Evolutionary conservation across 139 green algal species (phyloP).

Genomic region (Monoraphidium neglectum): DNA sequence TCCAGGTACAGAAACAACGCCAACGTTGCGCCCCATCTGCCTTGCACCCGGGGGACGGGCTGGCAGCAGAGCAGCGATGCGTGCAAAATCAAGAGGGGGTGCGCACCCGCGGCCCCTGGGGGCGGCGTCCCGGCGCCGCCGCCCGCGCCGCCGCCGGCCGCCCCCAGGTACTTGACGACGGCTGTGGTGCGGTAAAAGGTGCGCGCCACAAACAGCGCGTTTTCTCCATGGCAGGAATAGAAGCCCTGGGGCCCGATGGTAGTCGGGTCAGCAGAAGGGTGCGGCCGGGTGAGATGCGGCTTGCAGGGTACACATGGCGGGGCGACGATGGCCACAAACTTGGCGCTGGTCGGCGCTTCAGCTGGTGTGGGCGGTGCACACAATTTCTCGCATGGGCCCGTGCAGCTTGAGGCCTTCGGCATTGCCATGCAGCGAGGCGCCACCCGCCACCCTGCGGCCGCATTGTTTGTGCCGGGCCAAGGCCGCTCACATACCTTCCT

Average conservation of each 20-base stretch:
- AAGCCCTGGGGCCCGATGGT: slow-evolving; percentile 50
- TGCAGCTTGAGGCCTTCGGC: no score
- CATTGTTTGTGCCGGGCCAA: neutral
- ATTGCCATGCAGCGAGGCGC: neutral
- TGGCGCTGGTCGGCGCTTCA: neutral
- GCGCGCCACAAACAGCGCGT: slow-evolving; percentile 75
- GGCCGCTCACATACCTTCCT: slow-evolving; percentile 50
- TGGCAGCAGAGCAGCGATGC: no score
- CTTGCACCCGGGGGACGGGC: no score
- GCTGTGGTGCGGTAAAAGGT: slow-evolving; percentile 83
- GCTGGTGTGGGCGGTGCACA: neutral
- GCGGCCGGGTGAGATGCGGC: neutral
- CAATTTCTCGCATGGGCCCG: neutral
- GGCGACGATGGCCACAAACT: neutral
- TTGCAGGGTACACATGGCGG: neutral
- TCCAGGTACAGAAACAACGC: no score
- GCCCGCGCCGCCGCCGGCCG: slow-evolving; percentile 6
- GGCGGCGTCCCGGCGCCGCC: neutral
- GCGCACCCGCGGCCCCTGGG: no score
- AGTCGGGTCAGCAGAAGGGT: neutral
- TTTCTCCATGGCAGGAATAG: slow-evolving; percentile 84
- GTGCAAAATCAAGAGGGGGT: no score
- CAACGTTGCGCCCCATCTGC: no score
- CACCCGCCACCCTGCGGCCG: no score
- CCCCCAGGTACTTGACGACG: slow-evolving; percentile 59